A percentile compares a stretch with the other conserved stretches of the same genome.
Conservation (phyloP, 345 rosid genomes). For the Mercurialis annua region DNA sequence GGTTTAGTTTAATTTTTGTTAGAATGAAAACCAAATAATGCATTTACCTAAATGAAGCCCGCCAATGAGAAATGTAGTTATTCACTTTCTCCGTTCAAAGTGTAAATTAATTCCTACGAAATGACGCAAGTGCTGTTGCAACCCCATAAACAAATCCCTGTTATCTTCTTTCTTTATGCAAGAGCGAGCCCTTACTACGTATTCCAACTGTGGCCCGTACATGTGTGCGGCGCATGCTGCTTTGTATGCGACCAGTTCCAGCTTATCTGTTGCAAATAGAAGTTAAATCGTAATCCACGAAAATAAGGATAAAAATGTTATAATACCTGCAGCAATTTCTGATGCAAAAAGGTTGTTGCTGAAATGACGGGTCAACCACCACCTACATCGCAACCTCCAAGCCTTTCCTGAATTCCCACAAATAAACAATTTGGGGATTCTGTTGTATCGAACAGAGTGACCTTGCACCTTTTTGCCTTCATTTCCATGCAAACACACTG, state of each 20-base stretch:
- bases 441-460: conserved; percentile 32
- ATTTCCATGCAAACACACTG: conserved; percentile 39
- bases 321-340: conserved; percentile 44
- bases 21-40: too few species aligned
- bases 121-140: conserved; percentile 43
- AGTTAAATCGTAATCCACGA: neutral
- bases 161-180: conserved; percentile 29
- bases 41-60: too few species aligned
- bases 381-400: conserved; percentile 64
- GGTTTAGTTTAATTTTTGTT: too few species aligned
- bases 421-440: conserved; percentile 38
- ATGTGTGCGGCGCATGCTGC: conserved; percentile 72
- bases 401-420: conserved; percentile 30
- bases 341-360: conserved; percentile 43
- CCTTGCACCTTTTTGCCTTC: conserved; percentile 30
- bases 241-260: conserved; percentile 56
- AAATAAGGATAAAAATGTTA: neutral
- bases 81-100: conserved; percentile 22
- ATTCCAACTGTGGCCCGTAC: conserved; percentile 51
- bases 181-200: conserved; percentile 37
- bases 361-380: conserved; percentile 71
- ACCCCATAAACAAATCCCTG: conserved; percentile 33
- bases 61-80: too few species aligned
- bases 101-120: conserved; percentile 30
- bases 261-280: conserved; percentile 26